Evolutionary conservation across 768 basidiomycete genomes (phyloP), one percentile per base, ranked within the genome.

Genomic region (Hericium alpestre): DNA sequence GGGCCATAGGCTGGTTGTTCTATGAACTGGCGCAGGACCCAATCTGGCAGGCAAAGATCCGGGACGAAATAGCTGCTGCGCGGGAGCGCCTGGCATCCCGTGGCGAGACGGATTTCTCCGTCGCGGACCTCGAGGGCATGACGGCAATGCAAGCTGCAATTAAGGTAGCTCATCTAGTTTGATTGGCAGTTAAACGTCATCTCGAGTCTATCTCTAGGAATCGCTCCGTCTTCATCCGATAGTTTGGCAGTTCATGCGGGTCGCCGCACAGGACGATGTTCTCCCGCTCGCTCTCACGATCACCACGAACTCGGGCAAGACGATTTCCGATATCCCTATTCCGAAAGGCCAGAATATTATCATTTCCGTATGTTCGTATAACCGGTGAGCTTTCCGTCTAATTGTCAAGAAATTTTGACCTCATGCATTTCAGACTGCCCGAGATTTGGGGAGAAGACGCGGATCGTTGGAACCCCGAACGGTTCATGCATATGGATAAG

Each of bases 171-270:
- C 20, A 18, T 54, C 32, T 32, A 7, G 32, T 20, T 39, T 3
- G 18, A 13, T 27, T 22, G 4, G 2, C 22, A 41, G 11, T 2
- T 15, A 10, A 8, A 16, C 11, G 27, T 56, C 25, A 23, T 25
- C 20, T 25, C 56, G 20, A 48, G 18, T 57, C n/a, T 40, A n/a
- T 23, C n/a, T 40, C 38, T 15, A 62, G 61, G 61, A 62, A 51
- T 39, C 59, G 18, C 57, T 62, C 53, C 56, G 61, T 27, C 43
- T 62, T 16, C 59, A 62, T 20, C 61, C 61, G 5, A 60, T 62
- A 18, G 16, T 51, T 37, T 62, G 39, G 47, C 27, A 51, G 2
- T 52, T 60, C 18, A 47, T 39, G 5, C 38, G 61, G 43, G 46
- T 12, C 10, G 59, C 61, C 10, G 61, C 40, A 16, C 53, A 38